phyloP scores from a whole-genome alignment of 495 filamentous ascomycete genomes.

The Podospora pseudopauciseta region DNA sequence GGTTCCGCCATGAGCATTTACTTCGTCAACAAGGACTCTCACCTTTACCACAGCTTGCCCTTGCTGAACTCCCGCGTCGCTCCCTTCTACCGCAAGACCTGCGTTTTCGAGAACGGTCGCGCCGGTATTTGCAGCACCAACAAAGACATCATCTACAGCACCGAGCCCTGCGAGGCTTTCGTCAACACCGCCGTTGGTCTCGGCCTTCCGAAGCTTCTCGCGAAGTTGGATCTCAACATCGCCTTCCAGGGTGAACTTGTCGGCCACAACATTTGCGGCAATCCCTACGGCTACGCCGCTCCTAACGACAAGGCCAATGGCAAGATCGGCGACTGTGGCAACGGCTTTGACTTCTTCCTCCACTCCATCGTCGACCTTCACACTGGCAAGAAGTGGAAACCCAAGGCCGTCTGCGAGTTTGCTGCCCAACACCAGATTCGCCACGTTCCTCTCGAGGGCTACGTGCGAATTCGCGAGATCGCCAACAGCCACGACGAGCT shows the following conservation, averaged over 20 bases:
- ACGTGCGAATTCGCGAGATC: constrained; percentile 17
- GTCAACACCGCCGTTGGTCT: constrained; percentile 20
- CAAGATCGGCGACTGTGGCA: not conserved
- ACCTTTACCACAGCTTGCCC: constrained; percentile 9
- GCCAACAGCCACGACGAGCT: constrained; percentile 24
- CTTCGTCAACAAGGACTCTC: constrained; percentile 17
- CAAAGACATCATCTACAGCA: constrained; percentile 15
- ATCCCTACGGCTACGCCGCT: constrained; percentile 19
- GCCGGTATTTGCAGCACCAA: constrained; percentile 30
- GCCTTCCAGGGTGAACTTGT: constrained; percentile 33
- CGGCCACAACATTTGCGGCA: constrained; percentile 23
- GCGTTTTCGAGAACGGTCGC: constrained; percentile 19
- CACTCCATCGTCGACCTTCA: constrained; percentile 25
- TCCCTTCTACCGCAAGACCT: not conserved
- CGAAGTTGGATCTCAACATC: constrained; percentile 8
- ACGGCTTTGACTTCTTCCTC: constrained; percentile 22
- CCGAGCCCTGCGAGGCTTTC: not conserved
- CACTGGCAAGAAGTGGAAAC: constrained; percentile 10
- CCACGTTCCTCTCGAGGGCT: constrained; percentile 31
- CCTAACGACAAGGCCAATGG: not conserved
- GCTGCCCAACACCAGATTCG: constrained; percentile 12
- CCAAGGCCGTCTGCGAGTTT: constrained; percentile 16
- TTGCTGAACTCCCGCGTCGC: not conserved
- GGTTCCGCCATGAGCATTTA: constrained; percentile 26
- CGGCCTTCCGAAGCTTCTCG: constrained; percentile 17